These are phyloP conservation scores for Byssothecium circinans DNA, from an alignment of 2,329 filamentous ascomycete genomes.

Conservation along the genomic window DNA sequence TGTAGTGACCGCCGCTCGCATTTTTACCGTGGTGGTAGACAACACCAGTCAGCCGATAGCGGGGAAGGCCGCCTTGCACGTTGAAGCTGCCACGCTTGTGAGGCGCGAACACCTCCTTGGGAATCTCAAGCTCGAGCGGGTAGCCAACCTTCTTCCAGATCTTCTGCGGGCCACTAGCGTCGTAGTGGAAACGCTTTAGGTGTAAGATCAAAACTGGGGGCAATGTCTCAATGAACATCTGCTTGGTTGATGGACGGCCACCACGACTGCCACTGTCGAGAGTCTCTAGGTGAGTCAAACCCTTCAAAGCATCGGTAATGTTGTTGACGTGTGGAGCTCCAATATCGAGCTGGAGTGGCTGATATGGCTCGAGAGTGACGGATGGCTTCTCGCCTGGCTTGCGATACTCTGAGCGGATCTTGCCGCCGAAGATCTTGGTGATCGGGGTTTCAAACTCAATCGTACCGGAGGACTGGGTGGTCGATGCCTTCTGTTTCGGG, in stretches of 20 bases:
- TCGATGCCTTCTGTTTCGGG: slow-evolving; percentile 81
- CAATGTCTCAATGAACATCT: slow-evolving; percentile 88
- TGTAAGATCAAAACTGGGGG: slow-evolving; percentile 92
- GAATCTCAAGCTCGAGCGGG: slow-evolving; percentile 90
- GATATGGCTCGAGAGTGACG: slow-evolving; percentile 89
- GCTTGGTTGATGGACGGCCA: slow-evolving; percentile 81
- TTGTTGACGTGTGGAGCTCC: slow-evolving; percentile 83
- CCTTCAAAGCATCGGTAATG: slow-evolving; percentile 86
- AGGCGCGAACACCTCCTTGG: slow-evolving; percentile 81
- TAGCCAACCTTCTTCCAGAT: slow-evolving; percentile 99
- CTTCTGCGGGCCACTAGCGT: slow-evolving; percentile 87
- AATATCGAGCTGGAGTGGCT: slow-evolving; percentile 93
- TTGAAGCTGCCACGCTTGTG: slow-evolving; percentile 68
- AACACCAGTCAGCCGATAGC: slow-evolving; percentile 83
- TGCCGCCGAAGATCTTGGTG: slow-evolving; percentile 91
- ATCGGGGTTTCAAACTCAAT: slow-evolving; percentile 76
- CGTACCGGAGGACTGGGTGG: slow-evolving; percentile 82
- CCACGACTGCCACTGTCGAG: slow-evolving; percentile 80
- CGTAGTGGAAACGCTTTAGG: slow-evolving; percentile 96
- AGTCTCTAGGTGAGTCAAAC: slow-evolving; percentile 79
- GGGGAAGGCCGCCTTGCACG: slow-evolving; percentile 70
- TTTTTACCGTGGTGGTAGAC: slow-evolving; percentile 99
- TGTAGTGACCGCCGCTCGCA: slow-evolving; percentile 94
- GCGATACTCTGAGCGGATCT: slow-evolving; percentile 84
- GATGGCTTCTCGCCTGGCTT: slow-evolving; percentile 87